These are phyloP conservation scores for Fusarium marasasianum DNA, from an alignment of 2,329 filamentous ascomycete species.

Conservation along the genomic window DNA sequence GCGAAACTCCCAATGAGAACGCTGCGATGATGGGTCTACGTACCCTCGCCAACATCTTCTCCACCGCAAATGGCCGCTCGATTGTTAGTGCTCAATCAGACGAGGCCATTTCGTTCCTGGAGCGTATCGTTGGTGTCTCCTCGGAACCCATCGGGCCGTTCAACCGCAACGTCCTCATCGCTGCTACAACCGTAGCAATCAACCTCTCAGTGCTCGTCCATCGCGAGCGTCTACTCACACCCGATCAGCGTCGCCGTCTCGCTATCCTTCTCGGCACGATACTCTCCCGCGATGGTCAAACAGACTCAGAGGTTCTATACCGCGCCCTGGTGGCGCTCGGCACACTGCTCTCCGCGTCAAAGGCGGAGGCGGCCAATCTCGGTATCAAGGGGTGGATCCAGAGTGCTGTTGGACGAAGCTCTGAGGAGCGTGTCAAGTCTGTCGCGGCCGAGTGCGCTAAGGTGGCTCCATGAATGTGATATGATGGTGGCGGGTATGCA, in stretches of 20 bases:
- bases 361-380: slow-evolving; percentile 54
- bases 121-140: slow-evolving; percentile 65
- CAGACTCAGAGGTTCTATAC: slow-evolving; percentile 85
- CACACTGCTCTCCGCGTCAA: slow-evolving; percentile 70
- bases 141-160: slow-evolving; percentile 59
- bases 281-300: slow-evolving; percentile 64
- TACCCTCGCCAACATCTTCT: slow-evolving; percentile 84
- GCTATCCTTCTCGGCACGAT: slow-evolving; percentile 71
- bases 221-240: slow-evolving; percentile 53
- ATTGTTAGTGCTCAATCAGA: slow-evolving; percentile 68
- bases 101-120: slow-evolving; percentile 69
- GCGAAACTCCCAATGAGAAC: slow-evolving; percentile 73
- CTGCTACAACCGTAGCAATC: slow-evolving; percentile 82
- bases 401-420: slow-evolving; percentile 54
- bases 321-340: slow-evolving; percentile 84
- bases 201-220: slow-evolving; percentile 82
- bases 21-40: slow-evolving; percentile 89
- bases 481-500: slow-evolving; percentile 9
- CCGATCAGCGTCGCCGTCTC: slow-evolving; percentile 53
- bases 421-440: slow-evolving; percentile 56
- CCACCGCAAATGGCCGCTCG: slow-evolving; percentile 74
- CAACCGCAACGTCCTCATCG: slow-evolving; percentile 85
- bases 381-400: slow-evolving; percentile 54
- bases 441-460: slow-evolving; percentile 33
- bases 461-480: slow-evolving; percentile 23